Evolutionary conservation across 148 eudicot genomes (phyloP).

Genomic region (Hydrangea macrophylla): DNA sequence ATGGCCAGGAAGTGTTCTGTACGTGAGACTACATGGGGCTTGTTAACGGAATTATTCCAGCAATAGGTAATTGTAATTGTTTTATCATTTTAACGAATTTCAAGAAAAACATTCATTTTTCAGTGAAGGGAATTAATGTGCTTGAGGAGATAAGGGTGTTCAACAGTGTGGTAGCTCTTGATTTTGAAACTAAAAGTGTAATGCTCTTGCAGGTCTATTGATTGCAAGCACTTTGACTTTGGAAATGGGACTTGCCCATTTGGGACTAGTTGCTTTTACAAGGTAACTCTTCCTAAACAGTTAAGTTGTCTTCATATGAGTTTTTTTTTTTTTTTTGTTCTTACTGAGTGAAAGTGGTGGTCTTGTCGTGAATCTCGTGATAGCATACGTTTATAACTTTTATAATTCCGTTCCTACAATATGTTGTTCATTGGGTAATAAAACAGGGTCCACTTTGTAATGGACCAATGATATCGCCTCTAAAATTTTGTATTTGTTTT

Average conservation of each 20-base stretch:
- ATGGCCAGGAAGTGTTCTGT: too few relatives aligned
- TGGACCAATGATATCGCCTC: background rate
- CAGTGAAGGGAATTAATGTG: too few relatives aligned
- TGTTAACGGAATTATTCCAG: too few relatives aligned
- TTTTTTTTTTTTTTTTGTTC: background rate
- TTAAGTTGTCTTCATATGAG: background rate
- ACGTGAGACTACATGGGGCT: too few relatives aligned
- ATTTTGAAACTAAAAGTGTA: background rate
- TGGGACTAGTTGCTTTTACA: conserved; percentile 93
- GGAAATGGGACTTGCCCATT: conserved; percentile 92
- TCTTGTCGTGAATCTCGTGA: background rate
- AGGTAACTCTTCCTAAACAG: conserved; percentile 35
- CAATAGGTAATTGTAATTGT: too few relatives aligned
- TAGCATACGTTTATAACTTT: background rate
- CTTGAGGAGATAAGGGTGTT: too few relatives aligned
- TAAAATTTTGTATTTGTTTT: background rate
- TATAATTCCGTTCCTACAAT: background rate
- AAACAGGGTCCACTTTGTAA: background rate
- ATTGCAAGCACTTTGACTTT: conserved; percentile 96
- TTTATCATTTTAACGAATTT: too few relatives aligned
- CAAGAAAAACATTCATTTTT: too few relatives aligned
- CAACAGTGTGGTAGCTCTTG: background rate
- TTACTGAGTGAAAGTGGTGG: too few relatives aligned
- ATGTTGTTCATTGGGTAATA: background rate
- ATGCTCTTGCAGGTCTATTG: conserved; percentile 73